Percentiles rank a stretch among this genome's conserved stretches.
Conservation (phyloP, 2,329 filamentous ascomycete genomes). For the Ascochyta clinopodiicola region DNA sequence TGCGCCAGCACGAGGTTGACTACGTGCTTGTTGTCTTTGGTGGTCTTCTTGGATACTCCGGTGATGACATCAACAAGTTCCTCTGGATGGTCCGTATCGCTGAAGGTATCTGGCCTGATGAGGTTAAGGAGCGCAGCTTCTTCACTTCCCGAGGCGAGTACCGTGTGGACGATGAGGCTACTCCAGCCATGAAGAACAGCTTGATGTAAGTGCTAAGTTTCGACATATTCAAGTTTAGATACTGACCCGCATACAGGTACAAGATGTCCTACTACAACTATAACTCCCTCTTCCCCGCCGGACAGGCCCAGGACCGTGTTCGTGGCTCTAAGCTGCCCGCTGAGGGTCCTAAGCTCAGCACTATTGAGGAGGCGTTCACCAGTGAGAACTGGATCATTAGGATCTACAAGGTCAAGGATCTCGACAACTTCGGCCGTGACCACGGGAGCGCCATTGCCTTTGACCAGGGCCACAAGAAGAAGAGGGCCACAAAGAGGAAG, state of each 20-base stretch:
- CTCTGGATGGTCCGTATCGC: conserved; percentile 99
- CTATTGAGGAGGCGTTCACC: conserved; percentile 94
- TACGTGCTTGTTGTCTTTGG: conserved; percentile 98
- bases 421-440: conserved; percentile 93
- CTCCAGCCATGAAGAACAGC: conserved; percentile 98
- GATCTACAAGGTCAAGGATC: conserved; percentile 99
- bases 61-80: conserved; percentile 99
- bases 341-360: conserved; percentile 82
- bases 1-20: conserved; percentile 97
- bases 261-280: conserved; percentile 99
- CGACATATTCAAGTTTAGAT: neutral
- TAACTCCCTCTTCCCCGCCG: conserved; percentile 85
- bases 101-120: conserved; percentile 99
- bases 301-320: conserved; percentile 89
- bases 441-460: conserved; percentile 74
- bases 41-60: conserved; percentile 93
- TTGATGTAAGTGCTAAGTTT: conserved; percentile 76
- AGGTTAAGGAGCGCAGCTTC: conserved; percentile 95
- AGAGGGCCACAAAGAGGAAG: conserved; percentile 74
- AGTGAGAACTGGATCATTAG: conserved; percentile 99
- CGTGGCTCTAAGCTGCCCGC: conserved; percentile 82
- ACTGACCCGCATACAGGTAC: conserved; percentile 70
- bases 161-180: conserved; percentile 89
- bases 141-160: conserved; percentile 96
- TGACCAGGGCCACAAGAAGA: conserved; percentile 83